Conservation (phyloP, 345 rosid species). For the Linum trigynum region DNA sequence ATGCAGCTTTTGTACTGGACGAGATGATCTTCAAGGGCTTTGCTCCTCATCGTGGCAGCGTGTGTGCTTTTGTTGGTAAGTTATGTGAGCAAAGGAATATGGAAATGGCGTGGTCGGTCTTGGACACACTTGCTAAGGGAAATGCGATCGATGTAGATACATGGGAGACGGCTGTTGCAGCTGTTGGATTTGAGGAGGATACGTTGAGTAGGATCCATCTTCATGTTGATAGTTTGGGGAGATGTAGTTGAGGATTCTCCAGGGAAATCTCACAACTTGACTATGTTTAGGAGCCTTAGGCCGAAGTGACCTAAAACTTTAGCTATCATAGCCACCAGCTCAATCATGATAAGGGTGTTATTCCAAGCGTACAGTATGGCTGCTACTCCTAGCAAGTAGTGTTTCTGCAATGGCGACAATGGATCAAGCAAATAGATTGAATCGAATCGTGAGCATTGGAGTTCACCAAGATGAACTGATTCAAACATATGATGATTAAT, state of each 20-base stretch:
- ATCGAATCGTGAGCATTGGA: too few relatives aligned
- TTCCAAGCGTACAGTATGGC: too few relatives aligned
- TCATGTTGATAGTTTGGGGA: slow-evolving; percentile 27
- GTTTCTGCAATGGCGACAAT: too few relatives aligned
- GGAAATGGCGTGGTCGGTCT: slow-evolving; percentile 32
- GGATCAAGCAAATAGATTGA: too few relatives aligned
- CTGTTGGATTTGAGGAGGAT: slow-evolving; percentile 22
- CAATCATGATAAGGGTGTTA: too few relatives aligned
- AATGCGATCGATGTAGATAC: slow-evolving; percentile 26
- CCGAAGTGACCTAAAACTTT: too few relatives aligned
- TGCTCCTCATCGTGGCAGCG: slow-evolving; percentile 34
- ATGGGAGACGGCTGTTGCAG: slow-evolving; percentile 35
- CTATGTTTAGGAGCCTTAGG: too few relatives aligned
- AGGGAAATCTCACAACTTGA: too few relatives aligned
- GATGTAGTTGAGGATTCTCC: too few relatives aligned
- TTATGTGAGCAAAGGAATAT: slow-evolving; percentile 33
- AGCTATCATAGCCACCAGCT: too few relatives aligned
- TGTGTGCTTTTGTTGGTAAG: slow-evolving; percentile 28
- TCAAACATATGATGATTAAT: neutral
- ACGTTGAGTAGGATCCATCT: slow-evolving; percentile 1
- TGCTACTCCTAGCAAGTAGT: too few relatives aligned
- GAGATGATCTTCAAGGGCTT: slow-evolving; percentile 82
- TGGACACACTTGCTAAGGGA: slow-evolving; percentile 32
- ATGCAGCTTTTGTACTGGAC: slow-evolving; percentile 53
- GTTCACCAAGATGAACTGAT: too few relatives aligned